Percentiles rank a stretch among this genome's conserved stretches.
These are phyloP conservation scores for Backusella luteola DNA, from an alignment of 192 early-diverging fungal genomes.

Conservation along the genomic window DNA sequence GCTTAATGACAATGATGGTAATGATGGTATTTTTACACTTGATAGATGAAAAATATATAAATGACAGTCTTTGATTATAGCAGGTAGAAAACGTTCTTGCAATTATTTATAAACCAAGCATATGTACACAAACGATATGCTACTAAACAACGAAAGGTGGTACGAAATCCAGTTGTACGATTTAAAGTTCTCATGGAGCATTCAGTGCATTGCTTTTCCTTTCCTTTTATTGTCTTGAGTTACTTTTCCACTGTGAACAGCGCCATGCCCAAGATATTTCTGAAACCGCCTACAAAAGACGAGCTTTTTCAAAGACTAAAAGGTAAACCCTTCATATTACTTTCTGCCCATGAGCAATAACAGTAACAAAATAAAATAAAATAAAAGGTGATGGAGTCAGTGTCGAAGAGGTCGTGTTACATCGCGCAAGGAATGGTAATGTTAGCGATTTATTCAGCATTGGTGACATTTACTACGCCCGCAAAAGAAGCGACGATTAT, in stretches of 20 bases:
- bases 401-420: neutral
- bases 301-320: neutral
- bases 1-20: too few species aligned
- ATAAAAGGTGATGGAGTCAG: neutral
- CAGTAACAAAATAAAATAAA: neutral
- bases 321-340: neutral
- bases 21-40: too few species aligned
- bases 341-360: neutral
- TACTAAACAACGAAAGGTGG: neutral
- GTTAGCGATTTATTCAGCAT: neutral
- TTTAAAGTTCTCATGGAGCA: neutral
- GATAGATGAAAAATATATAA: neutral
- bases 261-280: neutral
- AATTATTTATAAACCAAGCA: neutral
- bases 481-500: neutral
- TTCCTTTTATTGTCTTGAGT: neutral
- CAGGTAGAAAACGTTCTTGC: neutral
- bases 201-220: neutral
- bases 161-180: neutral
- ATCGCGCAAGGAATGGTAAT: neutral
- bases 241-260: neutral
- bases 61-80: neutral
- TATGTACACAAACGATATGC: too few species aligned
- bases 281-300: neutral
- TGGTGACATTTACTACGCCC: neutral